Percentiles rank a stretch among this genome's conserved stretches.
These are phyloP conservation scores for Blastobotrys peoriensis DNA, from an alignment of 805 yeast genomes.

Conservation along the genomic window DNA sequence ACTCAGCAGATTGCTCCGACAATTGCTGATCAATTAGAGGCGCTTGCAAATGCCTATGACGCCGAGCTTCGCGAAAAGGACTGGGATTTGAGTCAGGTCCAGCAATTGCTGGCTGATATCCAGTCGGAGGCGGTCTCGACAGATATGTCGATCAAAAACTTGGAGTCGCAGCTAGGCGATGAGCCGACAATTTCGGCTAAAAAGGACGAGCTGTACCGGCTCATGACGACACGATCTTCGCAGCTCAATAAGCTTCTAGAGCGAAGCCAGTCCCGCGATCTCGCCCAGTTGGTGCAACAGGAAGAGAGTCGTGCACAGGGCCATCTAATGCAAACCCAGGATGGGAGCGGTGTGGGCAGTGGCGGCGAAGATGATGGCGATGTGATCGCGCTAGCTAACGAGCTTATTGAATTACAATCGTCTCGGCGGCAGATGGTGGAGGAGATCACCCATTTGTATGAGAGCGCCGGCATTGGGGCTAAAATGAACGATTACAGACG, in stretches of 20 bases:
- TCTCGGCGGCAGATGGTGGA: conserved; percentile 37
- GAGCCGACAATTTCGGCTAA: conserved; percentile 20
- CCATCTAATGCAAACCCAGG: conserved; percentile 13
- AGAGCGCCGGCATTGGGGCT: conserved; percentile 40
- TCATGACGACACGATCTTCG: conserved; percentile 24
- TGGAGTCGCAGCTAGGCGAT: conserved; percentile 28
- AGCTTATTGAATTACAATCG: conserved; percentile 37
- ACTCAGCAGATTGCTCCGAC: conserved; percentile 39
- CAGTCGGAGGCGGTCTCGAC: conserved; percentile 36
- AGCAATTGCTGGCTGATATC: conserved; percentile 36
- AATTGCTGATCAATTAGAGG: conserved; percentile 30
- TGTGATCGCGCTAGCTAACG: conserved; percentile 27
- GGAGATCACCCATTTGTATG: conserved; percentile 45
- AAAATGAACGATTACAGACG: conserved; percentile 76
- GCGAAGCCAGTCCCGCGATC: conserved; percentile 55
- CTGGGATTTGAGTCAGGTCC: conserved; percentile 45
- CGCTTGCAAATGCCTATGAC: conserved; percentile 45
- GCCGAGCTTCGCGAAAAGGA: conserved; percentile 49
- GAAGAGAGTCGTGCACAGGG: conserved; percentile 39
- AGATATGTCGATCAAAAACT: conserved; percentile 28
- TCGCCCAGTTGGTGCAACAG: conserved; percentile 52
- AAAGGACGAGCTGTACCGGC: conserved; percentile 23
- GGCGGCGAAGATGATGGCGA: conserved; percentile 5
- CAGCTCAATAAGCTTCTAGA: conserved; percentile 45
- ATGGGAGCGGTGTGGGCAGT: conserved; percentile 5